phyloP scores from a whole-genome alignment of 768 basidiomycete species.

The Rhizopogon roseolus region DNA sequence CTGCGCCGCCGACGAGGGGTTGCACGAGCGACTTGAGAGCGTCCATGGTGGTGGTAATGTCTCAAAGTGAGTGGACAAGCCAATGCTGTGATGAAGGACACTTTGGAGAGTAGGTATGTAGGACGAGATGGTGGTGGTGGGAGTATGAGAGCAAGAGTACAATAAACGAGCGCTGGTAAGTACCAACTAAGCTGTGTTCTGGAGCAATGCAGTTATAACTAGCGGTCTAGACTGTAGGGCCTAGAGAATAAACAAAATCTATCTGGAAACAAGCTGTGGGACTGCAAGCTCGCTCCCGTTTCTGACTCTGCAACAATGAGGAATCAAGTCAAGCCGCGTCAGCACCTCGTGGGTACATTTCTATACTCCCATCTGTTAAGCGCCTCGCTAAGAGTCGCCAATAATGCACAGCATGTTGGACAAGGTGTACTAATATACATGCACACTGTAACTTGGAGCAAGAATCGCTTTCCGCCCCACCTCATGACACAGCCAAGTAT shows the following conservation, averaged over 20 bases:
- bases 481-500: slow-evolving; percentile 35
- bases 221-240: neutral
- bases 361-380: slow-evolving; percentile 7
- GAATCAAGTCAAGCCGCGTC: slow-evolving; percentile 35
- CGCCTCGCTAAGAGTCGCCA: slow-evolving; percentile 14
- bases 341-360: slow-evolving; percentile 24
- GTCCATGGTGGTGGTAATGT: slow-evolving; percentile 50
- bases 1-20: slow-evolving; percentile 72
- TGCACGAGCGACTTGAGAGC: slow-evolving; percentile 76
- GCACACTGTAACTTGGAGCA: neutral
- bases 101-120: slow-evolving; percentile 9
- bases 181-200: slow-evolving; percentile 21
- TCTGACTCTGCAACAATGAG: slow-evolving; percentile 11
- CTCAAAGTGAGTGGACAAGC: slow-evolving; percentile 25
- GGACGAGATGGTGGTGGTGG: slow-evolving; percentile 13
- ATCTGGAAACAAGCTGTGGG: neutral
- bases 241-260: neutral
- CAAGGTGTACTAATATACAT: neutral
- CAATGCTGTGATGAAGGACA: slow-evolving; percentile 30
- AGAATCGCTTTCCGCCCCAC: neutral
- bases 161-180: slow-evolving; percentile 6
- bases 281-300: neutral
- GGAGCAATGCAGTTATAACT: slow-evolving; percentile 1
- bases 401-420: neutral
- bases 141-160: slow-evolving; percentile 12